phyloP scores from a whole-genome alignment of 148 eudicot genomes.

The Camellia granthamiana region DNA sequence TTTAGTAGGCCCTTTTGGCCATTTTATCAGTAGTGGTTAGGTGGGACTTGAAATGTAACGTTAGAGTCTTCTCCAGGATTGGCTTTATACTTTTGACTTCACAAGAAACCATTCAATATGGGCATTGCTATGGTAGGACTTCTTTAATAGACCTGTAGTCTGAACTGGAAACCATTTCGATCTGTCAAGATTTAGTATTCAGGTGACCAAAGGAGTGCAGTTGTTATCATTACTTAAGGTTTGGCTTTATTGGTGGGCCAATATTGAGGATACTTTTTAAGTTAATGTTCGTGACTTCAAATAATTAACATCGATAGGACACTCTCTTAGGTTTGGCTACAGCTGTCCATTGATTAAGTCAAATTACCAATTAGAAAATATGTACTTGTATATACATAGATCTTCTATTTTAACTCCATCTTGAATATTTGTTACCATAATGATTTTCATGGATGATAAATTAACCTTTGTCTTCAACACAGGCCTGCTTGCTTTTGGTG shows the following conservation, averaged over 20 bases:
- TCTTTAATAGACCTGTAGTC: neutral
- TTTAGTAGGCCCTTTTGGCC: neutral
- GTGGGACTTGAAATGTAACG: neutral
- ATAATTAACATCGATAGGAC: neutral
- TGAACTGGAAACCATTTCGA: neutral
- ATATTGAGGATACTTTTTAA: neutral
- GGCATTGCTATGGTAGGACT: neutral
- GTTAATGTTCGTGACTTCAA: neutral
- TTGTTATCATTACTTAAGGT: neutral
- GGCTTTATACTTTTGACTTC: neutral
- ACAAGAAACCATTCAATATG: neutral
- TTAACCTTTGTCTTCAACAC: slow-evolving; percentile 24
- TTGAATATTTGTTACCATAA: neutral
- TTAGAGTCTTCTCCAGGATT: no score
- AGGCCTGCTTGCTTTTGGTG: slow-evolving; percentile 86
- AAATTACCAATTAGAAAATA: neutral
- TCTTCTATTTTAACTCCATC: neutral
- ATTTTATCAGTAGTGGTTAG: slow-evolving; percentile 1
- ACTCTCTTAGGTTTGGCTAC: neutral
- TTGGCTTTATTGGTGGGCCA: neutral
- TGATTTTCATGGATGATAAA: neutral
- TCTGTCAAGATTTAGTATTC: neutral
- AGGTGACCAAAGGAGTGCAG: neutral
- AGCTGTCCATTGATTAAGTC: neutral
- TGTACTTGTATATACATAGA: neutral